phyloP scores from a whole-genome alignment of 2,329 filamentous ascomycete genomes.

The Alternaria longipes region DNA sequence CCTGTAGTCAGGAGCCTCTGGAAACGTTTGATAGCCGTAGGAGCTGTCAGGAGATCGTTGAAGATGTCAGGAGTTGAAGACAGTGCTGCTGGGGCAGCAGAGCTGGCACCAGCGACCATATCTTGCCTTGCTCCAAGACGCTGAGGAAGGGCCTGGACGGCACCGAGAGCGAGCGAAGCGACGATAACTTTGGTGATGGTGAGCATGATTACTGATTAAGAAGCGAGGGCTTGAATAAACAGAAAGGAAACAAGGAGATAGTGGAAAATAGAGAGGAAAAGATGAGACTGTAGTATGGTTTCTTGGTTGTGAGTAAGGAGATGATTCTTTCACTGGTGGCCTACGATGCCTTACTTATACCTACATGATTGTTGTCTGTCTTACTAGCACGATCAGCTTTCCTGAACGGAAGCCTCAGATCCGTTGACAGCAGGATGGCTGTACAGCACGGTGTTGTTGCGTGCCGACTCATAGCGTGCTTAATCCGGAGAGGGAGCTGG shows the following conservation, averaged over 20 bases:
- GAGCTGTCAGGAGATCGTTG: slow-evolving; percentile 44
- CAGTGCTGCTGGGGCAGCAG: slow-evolving; percentile 12
- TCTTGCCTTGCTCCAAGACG: neutral
- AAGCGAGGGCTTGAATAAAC: slow-evolving; percentile 31
- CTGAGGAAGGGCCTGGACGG: slow-evolving; percentile 45
- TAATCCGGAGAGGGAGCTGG: slow-evolving; percentile 22
- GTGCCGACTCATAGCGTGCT: slow-evolving; percentile 19
- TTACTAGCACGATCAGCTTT: slow-evolving; percentile 4
- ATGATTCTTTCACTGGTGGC: slow-evolving; percentile 23
- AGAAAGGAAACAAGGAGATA: slow-evolving; percentile 27
- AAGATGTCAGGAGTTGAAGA: no score
- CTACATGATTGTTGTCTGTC: neutral
- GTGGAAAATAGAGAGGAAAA: slow-evolving; percentile 29
- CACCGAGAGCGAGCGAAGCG: slow-evolving; percentile 42
- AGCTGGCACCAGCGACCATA: slow-evolving; percentile 10
- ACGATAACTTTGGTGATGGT: slow-evolving; percentile 46
- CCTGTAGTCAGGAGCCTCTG: slow-evolving; percentile 48
- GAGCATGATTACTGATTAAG: slow-evolving; percentile 46
- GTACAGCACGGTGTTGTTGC: slow-evolving; percentile 17
- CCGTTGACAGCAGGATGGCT: slow-evolving; percentile 18
- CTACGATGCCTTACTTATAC: slow-evolving; percentile 40
- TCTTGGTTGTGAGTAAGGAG: slow-evolving; percentile 40
- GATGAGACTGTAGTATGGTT: slow-evolving; percentile 35
- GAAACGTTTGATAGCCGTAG: slow-evolving; percentile 52
- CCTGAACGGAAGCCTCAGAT: slow-evolving; percentile 16